Percentiles rank a stretch among this genome's conserved stretches.
Evolutionary conservation across 257 asterid genomes (phyloP).

Genomic region (Perilla frutescens): DNA sequence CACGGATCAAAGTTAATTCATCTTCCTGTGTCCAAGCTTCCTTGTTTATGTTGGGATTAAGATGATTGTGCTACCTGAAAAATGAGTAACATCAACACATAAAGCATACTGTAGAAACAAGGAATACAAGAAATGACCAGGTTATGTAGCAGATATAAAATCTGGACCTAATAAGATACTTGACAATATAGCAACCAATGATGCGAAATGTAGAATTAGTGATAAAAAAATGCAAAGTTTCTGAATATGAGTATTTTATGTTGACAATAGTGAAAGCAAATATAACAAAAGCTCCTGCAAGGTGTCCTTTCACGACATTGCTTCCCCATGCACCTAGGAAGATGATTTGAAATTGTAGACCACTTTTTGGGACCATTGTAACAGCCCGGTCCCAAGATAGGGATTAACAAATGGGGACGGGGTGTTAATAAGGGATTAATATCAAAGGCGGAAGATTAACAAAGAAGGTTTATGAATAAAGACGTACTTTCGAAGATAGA

Average conservation of each 20-base stretch:
- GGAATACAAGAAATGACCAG: no score
- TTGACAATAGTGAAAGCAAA: conserved; percentile 20
- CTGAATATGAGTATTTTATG: not conserved
- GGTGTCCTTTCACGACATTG: conserved; percentile 95
- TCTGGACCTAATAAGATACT: no score
- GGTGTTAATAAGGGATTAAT: no score
- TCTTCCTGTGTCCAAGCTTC: conserved; percentile 99
- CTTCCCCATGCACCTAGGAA: conserved; percentile 98
- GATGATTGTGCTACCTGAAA: conserved; percentile 99
- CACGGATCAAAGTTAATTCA: conserved; percentile 83
- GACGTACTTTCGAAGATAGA: no score
- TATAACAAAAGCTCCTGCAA: conserved; percentile 30
- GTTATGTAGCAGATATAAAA: no score
- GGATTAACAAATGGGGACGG: no score
- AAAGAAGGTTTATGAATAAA: no score
- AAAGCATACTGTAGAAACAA: conserved; percentile 16
- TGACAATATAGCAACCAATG: not conserved
- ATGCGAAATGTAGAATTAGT: not conserved
- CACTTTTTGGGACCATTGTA: conserved; percentile 98
- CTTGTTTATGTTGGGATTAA: conserved; percentile 89
- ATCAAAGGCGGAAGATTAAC: no score
- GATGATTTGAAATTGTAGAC: conserved; percentile 95
- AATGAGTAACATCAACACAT: conserved; percentile 15
- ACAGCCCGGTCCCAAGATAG: no score
- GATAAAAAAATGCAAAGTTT: not conserved